Base-by-base conservation (phyloP, 495 filamentous ascomycete species). In the Talaromyces nanjingensis region DNA sequence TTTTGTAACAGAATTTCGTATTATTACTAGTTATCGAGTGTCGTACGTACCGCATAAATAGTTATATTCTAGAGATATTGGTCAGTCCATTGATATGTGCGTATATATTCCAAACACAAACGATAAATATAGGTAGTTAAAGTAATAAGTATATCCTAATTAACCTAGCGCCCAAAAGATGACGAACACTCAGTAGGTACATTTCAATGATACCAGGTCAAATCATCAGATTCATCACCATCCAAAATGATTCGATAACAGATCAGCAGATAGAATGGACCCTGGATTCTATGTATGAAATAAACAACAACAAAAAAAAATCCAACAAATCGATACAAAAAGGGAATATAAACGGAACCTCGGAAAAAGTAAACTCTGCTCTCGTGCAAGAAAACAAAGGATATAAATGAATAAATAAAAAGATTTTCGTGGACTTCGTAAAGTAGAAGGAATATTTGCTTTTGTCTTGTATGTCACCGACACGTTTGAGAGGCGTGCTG, bases 341-440 rank as follows among this genome's bases (percentile, higher is more conserved):
- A 49, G 45, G 45, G 45, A 49, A 49, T 49, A 49, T 49, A 49
- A 49, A 20, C 8, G n/a, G 18, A 49, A 20, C 2, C n/a, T 49
- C 6, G 18, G 20, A 49, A 20, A 1, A n/a, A 20, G 4, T 1
- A 42, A 12, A 16, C 14, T 42, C 3, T 42, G 37, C 37, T 42
- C 37, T 16, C 14, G 16, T 1, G 37, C 12, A 16, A 16, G 14
- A n/a, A 42, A 16, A 49, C 45, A 20, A 22, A 20, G 45, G 45
- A 49, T 49, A 49, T 49, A 49, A 49, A 49, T 49, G 6, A 45
- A 45, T 45, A 16, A 20, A 22, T 20, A 12, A 18, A 49, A 18
- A 31, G 29, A 25, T 31, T 27, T 29, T 60, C 59, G 37, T 60
- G 18, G 45, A 49, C 31, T 57, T 57, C 45, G 45, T 49, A 60